Evolutionary conservation across 2,329 filamentous ascomycete genomes (phyloP), one percentile per base, ranked within the genome.

Genomic region (Trichoderma oligosporum): DNA sequence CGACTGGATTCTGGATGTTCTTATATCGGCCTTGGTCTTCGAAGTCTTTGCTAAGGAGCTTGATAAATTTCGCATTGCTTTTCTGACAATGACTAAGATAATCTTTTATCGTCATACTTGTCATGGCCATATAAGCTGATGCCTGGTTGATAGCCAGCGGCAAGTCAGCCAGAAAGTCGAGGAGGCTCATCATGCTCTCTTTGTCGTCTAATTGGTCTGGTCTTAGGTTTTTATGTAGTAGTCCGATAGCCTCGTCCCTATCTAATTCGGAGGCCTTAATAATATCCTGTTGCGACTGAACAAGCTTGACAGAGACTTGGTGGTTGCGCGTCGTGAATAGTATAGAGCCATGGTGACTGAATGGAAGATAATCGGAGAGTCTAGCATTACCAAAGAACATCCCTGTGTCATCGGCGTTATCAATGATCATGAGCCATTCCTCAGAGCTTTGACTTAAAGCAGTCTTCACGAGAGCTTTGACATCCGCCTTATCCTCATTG

Each of bases 351-450:
- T 58, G 54, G 3, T 20, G 9, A 12, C 29, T 62, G 0, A 44
- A 44, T 0, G 71, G 73, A 5, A 76, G 61, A 60, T 67, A 67
- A 4, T 68, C 52, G 1, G 29, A 39, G 2, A 72, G 60, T 4
- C 53, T 8, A 5, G 60, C 35, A 5, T 57, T 8, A 20, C 61
- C 61, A 36, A 68, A 65, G 0, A 73, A 54, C 2, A 75, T 56
- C 1, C 68, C 57, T 4, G 47, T 46, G 56, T 78, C 72, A 54
- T 78, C 74, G 11, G 72, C 73, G 48, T 77, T 78, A 54, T 79
- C 75, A n/a, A 78, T 49, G 36, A 79, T 64, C 38, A 78, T 56
- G 1, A 79, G 64, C 76, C 74, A 78, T 1, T 59, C 58, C 1
- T 68, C 65, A 1, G 44, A 58, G n/a, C 33, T 57, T n/a, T 65